These are phyloP conservation scores for Penicillium sp. DNA, from an alignment of 2,329 filamentous ascomycete species.

Conservation along the genomic window DNA sequence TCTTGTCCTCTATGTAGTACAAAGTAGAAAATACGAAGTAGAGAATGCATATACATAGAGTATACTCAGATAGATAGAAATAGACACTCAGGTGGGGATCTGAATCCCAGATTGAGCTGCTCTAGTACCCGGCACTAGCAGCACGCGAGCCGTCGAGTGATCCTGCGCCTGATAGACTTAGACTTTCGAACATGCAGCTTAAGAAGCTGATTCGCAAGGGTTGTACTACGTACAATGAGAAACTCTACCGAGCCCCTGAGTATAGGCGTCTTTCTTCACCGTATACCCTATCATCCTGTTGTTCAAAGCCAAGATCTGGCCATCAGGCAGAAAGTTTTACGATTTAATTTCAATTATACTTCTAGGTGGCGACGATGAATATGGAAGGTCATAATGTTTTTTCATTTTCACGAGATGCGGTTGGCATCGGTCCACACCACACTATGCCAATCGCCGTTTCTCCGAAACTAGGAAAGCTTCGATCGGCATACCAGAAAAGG, in stretches of 20 bases:
- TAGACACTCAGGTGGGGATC: not conserved
- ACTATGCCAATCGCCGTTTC: slow-evolving; percentile 1
- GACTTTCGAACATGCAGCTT: slow-evolving; percentile 7
- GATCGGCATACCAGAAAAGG: slow-evolving; percentile 2
- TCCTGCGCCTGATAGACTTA: slow-evolving; percentile 17
- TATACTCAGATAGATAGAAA: not conserved
- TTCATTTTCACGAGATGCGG: slow-evolving; percentile 13
- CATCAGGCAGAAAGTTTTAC: too few species aligned
- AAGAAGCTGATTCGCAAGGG: slow-evolving; percentile 5
- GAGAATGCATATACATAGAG: too few species aligned
- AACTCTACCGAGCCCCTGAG: slow-evolving; percentile 1
- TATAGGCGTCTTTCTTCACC: not conserved
- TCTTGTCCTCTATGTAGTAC: too few species aligned
- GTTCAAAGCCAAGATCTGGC: not conserved
- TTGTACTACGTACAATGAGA: not conserved
- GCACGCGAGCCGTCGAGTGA: not conserved
- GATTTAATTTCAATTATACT: not conserved
- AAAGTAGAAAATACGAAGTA: too few species aligned
- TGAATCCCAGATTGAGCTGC: not conserved
- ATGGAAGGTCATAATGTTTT: slow-evolving; percentile 6
- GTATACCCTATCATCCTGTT: not conserved
- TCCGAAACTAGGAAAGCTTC: not conserved
- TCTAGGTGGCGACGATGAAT: slow-evolving; percentile 13
- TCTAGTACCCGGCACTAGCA: slow-evolving; percentile 6
- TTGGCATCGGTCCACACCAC: slow-evolving; percentile 12